A percentile compares a stretch with the other conserved stretches of the same genome.
Evolutionary conservation across 1,284 basidiomycete genomes (phyloP).

Genomic region (Hypsizygus ulmarius): DNA sequence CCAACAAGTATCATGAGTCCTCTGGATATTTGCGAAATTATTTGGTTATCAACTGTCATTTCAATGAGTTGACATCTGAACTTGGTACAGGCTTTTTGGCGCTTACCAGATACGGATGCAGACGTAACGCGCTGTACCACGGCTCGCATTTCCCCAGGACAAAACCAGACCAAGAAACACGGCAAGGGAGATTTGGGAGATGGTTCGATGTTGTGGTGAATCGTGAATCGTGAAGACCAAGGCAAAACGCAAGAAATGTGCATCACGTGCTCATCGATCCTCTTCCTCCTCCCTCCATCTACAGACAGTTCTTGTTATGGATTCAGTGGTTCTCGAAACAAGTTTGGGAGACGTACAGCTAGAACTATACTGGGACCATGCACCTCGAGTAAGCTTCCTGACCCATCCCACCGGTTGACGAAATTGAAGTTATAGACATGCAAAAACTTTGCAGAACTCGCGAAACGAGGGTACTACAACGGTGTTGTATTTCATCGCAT

Average conservation of each 20-base stretch:
- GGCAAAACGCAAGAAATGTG: too few relatives aligned
- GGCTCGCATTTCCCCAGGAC: slow-evolving; percentile 56
- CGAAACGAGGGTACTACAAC: slow-evolving; percentile 85
- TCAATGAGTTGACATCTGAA: slow-evolving; percentile 11
- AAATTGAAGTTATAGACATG: slow-evolving; percentile 64
- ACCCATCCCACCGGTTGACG: slow-evolving; percentile 8
- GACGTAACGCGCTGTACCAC: slow-evolving; percentile 74
- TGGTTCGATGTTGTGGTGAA: background rate
- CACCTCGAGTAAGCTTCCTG: slow-evolving; percentile 65
- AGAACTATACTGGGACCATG: slow-evolving; percentile 90
- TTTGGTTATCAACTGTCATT: slow-evolving; percentile 59
- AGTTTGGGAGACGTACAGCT: slow-evolving; percentile 85
- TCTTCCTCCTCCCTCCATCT: too few relatives aligned
- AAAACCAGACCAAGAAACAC: background rate
- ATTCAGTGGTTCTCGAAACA: slow-evolving; percentile 80
- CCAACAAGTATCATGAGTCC: slow-evolving; percentile 89
- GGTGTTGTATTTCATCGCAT: slow-evolving; percentile 86
- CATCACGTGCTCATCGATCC: background rate
- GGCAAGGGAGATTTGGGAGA: background rate
- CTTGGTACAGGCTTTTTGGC: slow-evolving; percentile 5
- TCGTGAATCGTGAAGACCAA: too few relatives aligned
- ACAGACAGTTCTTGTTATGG: slow-evolving; percentile 26
- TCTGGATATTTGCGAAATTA: slow-evolving; percentile 76
- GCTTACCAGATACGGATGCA: slow-evolving; percentile 58
- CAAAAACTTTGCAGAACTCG: slow-evolving; percentile 87